Evolutionary conservation across 108 stramenopile species (phyloP).

Genomic region (Licmophora abbreviata): DNA sequence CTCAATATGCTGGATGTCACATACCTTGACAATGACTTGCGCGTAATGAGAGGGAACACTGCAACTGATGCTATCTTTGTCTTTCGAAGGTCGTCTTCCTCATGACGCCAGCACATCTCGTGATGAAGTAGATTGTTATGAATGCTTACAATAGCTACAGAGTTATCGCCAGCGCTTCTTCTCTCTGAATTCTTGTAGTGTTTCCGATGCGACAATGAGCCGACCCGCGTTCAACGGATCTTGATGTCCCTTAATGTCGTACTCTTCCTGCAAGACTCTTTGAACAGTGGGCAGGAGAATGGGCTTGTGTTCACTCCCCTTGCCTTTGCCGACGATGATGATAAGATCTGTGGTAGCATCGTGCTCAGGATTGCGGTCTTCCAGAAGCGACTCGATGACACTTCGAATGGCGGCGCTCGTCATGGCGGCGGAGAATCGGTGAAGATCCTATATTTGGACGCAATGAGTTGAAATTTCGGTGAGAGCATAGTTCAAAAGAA

Average conservation of each 20-base stretch:
- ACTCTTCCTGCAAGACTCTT: constrained; percentile 29
- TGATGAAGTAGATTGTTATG: too few relatives aligned
- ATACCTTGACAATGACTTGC: constrained; percentile 71
- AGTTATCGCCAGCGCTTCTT: constrained; percentile 4
- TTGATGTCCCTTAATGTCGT: constrained; percentile 23
- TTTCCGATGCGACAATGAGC: constrained; percentile 18
- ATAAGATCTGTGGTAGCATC: constrained; percentile 26
- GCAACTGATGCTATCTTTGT: constrained; percentile 73
- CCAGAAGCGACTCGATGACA: constrained; percentile 32
- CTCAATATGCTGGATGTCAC: constrained; percentile 66
- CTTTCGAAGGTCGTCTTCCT: constrained; percentile 30
- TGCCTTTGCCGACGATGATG: constrained; percentile 63
- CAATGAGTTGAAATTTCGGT: not conserved
- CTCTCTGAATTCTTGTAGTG: constrained; percentile 18
- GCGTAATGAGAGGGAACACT: constrained; percentile 82
- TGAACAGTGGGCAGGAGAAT: constrained; percentile 21
- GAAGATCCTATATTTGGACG: constrained; percentile 37
- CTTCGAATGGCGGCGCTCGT: constrained; percentile 58
- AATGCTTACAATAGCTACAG: too few relatives aligned
- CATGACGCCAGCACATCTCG: too few relatives aligned
- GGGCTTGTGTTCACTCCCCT: constrained; percentile 22
- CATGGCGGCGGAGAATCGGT: constrained; percentile 55
- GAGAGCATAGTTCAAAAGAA: not conserved
- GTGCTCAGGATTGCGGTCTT: not conserved
- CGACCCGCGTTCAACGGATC: constrained; percentile 45